These are phyloP conservation scores for Brassica nigra DNA, from an alignment of 345 rosid genomes.

Conservation along the genomic window DNA sequence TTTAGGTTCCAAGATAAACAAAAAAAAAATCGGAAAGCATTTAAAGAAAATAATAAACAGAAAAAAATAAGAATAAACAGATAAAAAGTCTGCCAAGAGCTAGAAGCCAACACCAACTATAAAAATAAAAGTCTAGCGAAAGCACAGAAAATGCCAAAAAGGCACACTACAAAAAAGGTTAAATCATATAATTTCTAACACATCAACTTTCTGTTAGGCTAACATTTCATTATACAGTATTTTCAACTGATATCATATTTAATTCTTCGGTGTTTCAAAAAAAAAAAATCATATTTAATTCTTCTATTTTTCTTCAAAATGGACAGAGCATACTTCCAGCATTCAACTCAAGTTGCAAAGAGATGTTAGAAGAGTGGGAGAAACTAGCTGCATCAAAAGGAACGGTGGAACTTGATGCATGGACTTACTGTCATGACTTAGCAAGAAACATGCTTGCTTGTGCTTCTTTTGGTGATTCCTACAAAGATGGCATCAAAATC, in stretches of 20 bases:
- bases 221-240: not conserved
- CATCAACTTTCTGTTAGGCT: not conserved
- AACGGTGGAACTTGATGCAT: slow-evolving; percentile 43
- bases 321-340: slow-evolving; percentile 44
- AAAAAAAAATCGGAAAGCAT: not conserved
- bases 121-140: slow-evolving; percentile 25
- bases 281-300: no score
- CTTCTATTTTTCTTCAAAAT: not conserved
- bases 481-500: slow-evolving; percentile 47
- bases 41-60: slow-evolving; percentile 5
- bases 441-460: slow-evolving; percentile 49
- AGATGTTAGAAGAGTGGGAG: slow-evolving; percentile 53
- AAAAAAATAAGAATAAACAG: slow-evolving; percentile 17
- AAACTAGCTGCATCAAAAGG: slow-evolving; percentile 23
- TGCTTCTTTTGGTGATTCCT: slow-evolving; percentile 50
- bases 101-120: slow-evolving; percentile 20
- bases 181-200: not conserved
- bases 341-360: slow-evolving; percentile 35
- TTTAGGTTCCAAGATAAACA: not conserved
- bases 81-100: slow-evolving; percentile 24
- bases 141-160: slow-evolving; percentile 36
- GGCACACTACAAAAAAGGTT: not conserved
- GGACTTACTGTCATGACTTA: slow-evolving; percentile 46
- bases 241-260: no score
- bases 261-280: no score